phyloP scores from a whole-genome alignment of 352 stramenopile genomes.

The Phytophthora foliorum region DNA sequence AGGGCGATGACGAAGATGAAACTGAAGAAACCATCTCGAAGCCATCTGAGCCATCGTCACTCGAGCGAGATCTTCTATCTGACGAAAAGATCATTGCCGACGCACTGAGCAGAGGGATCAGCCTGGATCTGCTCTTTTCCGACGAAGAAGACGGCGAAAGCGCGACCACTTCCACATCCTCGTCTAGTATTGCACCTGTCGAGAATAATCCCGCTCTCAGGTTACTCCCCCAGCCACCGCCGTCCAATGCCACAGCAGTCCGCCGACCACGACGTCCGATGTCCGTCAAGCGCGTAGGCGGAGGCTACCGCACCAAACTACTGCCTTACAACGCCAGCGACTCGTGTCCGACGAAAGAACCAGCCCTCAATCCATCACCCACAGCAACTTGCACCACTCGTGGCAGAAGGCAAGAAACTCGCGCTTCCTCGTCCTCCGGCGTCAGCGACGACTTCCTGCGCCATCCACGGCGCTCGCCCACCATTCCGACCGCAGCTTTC shows the following conservation, averaged over 20 bases:
- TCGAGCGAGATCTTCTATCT: conserved; percentile 1
- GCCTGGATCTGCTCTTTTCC: conserved; percentile 70
- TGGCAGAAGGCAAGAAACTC: conserved; percentile 7
- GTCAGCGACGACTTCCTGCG: conserved; percentile 12
- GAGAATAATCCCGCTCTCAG: conserved; percentile 1
- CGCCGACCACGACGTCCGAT: conserved; percentile 27
- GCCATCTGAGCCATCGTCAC: not conserved
- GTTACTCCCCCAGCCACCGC: conserved; percentile 30
- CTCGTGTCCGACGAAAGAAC: conserved; percentile 8
- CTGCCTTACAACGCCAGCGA: conserved; percentile 23
- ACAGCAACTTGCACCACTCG: not conserved
- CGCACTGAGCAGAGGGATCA: conserved; percentile 47
- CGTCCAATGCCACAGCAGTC: conserved; percentile 2
- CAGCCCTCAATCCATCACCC: not conserved
- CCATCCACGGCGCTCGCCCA: conserved; percentile 11
- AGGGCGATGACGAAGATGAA: conserved; percentile 23
- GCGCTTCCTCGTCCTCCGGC: not conserved
- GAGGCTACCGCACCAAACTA: conserved; percentile 58
- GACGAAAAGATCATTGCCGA: conserved; percentile 28
- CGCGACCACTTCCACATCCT: conserved; percentile 22
- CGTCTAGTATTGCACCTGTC: conserved; percentile 8
- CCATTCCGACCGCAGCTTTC: conserved; percentile 17
- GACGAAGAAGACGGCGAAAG: conserved; percentile 43
- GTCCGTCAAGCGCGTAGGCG: conserved; percentile 62
- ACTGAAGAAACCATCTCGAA: not conserved